These are phyloP conservation scores for Pilobolus umbonatus DNA, from an alignment of 192 early-diverging fungal species.

Conservation along the genomic window DNA sequence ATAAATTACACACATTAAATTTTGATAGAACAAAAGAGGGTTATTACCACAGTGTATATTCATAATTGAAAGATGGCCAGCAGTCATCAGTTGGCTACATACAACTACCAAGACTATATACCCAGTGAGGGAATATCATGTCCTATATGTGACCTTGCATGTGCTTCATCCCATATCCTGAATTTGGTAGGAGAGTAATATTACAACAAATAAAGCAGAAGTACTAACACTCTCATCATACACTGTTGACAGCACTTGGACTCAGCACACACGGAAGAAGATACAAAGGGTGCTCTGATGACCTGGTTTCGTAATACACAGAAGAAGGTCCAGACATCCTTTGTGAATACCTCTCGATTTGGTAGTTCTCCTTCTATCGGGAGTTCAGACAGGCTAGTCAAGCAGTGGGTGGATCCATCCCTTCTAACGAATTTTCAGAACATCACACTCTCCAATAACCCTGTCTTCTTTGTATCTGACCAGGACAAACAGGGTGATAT, in stretches of 20 bases:
- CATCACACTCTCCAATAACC: conserved; percentile 29
- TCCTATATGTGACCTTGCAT: conserved; percentile 31
- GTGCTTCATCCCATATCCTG: conserved; percentile 21
- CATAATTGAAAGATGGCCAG: too few relatives aligned
- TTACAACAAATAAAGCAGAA: not conserved
- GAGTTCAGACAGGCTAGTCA: conserved; percentile 17
- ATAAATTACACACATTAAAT: too few relatives aligned
- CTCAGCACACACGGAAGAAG: conserved; percentile 46
- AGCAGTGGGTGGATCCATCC: conserved; percentile 28
- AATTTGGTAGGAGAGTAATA: not conserved
- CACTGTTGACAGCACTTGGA: conserved; percentile 49
- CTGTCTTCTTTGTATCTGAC: conserved; percentile 32
- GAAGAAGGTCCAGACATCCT: conserved; percentile 37
- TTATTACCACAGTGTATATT: too few relatives aligned
- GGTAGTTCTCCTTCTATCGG: not conserved
- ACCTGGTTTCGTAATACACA: conserved; percentile 51
- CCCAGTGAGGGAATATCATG: conserved; percentile 28
- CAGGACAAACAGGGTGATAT: conserved; percentile 31
- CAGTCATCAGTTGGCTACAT: conserved; percentile 10
- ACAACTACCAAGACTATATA: conserved; percentile 33
- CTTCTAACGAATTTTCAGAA: conserved; percentile 43
- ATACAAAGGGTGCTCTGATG: conserved; percentile 43
- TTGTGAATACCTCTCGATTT: not conserved
- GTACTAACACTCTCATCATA: not conserved
- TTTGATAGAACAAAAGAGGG: too few relatives aligned